A percentile compares a stretch with the other conserved stretches of the same genome.
These are phyloP conservation scores for Diaporthe citrichinensis DNA, from an alignment of 2,329 filamentous ascomycete genomes.

Conservation along the genomic window DNA sequence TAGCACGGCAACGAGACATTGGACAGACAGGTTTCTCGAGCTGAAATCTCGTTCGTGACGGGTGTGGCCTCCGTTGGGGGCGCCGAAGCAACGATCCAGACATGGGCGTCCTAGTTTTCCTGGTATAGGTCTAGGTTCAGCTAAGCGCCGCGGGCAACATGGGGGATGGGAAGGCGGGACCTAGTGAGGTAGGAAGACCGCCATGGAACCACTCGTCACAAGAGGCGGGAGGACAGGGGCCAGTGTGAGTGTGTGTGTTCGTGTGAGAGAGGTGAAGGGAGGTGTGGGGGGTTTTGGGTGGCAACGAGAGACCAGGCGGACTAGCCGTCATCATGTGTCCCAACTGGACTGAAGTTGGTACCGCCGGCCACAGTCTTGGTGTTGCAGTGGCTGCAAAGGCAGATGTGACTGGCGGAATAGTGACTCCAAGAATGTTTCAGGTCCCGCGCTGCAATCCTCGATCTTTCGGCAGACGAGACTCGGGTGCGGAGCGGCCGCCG, in stretches of 20 bases:
- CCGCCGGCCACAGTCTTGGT: background rate
- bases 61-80: slow-evolving; percentile 20
- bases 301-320: background rate
- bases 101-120: background rate
- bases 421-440: slow-evolving; percentile 3
- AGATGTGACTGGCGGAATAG: background rate
- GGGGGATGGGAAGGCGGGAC: background rate
- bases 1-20: background rate
- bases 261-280: background rate
- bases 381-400: slow-evolving; percentile 8
- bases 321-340: slow-evolving; percentile 4
- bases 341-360: background rate
- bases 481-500: background rate
- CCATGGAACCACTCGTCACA: background rate
- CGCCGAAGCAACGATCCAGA: background rate
- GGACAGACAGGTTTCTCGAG: background rate
- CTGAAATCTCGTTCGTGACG: slow-evolving; percentile 19
- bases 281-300: background rate
- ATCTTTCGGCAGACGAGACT: background rate
- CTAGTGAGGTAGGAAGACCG: background rate
- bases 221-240: background rate
- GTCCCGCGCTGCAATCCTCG: background rate
- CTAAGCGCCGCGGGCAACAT: slow-evolving; percentile 18
- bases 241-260: too few species aligned
- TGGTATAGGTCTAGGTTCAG: slow-evolving; percentile 27